These are phyloP conservation scores for Rhizophagus sp. DNA, from an alignment of 192 early-diverging fungal species.

Conservation along the genomic window DNA sequence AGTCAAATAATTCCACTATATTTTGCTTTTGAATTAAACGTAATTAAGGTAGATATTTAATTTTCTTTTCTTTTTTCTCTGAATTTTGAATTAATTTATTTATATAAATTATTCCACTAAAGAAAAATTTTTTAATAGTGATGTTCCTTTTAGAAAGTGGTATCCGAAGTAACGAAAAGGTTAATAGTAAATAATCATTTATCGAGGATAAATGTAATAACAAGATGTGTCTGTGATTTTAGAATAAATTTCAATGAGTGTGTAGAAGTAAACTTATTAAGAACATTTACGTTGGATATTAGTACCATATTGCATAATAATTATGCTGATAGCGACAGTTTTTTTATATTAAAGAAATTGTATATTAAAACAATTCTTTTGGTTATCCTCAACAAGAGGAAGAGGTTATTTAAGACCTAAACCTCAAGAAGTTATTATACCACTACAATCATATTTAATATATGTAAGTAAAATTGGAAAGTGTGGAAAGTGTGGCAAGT, in stretches of 20 bases:
- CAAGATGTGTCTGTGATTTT: slow-evolving; percentile 12
- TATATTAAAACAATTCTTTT: background rate
- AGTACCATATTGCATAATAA: background rate
- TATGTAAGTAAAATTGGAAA: background rate
- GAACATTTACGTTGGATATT: background rate
- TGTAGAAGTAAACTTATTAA: background rate
- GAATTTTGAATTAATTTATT: too few relatives aligned
- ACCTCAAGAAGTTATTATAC: background rate
- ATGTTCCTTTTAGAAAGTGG: too few relatives aligned
- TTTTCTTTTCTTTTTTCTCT: too few relatives aligned
- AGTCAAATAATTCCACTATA: too few relatives aligned
- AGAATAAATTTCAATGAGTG: slow-evolving; percentile 5
- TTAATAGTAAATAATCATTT: too few relatives aligned
- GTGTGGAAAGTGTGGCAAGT: too few relatives aligned
- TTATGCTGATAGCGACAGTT: background rate
- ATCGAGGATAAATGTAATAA: background rate
- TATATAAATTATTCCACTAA: too few relatives aligned
- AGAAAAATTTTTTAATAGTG: too few relatives aligned
- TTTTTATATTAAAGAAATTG: slow-evolving; percentile 4
- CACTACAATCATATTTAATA: background rate
- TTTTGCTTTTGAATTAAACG: too few relatives aligned
- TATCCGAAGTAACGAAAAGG: too few relatives aligned
- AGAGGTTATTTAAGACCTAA: background rate
- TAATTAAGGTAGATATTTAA: too few relatives aligned
- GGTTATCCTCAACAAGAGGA: background rate